Evolutionary conservation across 2,329 filamentous ascomycete genomes (phyloP).

Genomic region (Cyphellophora attinorum): DNA sequence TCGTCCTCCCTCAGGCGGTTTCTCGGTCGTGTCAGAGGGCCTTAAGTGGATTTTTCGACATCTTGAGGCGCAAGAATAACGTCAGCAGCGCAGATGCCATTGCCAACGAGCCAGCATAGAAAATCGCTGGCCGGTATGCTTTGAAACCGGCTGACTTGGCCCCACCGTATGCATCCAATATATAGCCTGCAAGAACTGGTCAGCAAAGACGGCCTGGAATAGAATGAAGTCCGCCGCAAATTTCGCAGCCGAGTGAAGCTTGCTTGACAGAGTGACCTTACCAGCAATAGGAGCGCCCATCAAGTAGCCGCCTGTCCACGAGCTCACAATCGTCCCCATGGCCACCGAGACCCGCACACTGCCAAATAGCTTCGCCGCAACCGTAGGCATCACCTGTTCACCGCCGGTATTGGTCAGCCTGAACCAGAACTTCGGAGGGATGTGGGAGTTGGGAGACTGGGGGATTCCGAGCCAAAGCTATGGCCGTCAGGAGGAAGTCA

Average conservation of each 20-base stretch:
- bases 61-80: slow-evolving; percentile 32
- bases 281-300: slow-evolving; percentile 50
- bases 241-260: too few relatives aligned
- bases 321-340: slow-evolving; percentile 53
- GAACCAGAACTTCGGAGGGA: too few relatives aligned
- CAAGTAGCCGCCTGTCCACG: slow-evolving; percentile 52
- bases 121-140: slow-evolving; percentile 51
- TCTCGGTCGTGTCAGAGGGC: slow-evolving; percentile 1
- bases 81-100: slow-evolving; percentile 36
- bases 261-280: too few relatives aligned
- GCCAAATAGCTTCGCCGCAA: slow-evolving; percentile 52
- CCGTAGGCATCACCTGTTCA: slow-evolving; percentile 56
- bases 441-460: too few relatives aligned
- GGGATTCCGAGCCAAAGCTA: too few relatives aligned
- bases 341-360: slow-evolving; percentile 44
- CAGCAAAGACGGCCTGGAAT: too few relatives aligned
- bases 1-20: too few relatives aligned
- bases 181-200: too few relatives aligned
- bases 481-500: too few relatives aligned
- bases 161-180: slow-evolving; percentile 47
- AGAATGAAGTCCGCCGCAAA: too few relatives aligned
- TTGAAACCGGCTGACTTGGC: slow-evolving; percentile 37
- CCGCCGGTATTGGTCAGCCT: too few relatives aligned
- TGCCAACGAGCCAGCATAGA: slow-evolving; percentile 48
- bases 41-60: slow-evolving; percentile 10